phyloP scores from a whole-genome alignment of 2,329 filamentous ascomycete genomes.

The Alternaria angustiovoidea region DNA sequence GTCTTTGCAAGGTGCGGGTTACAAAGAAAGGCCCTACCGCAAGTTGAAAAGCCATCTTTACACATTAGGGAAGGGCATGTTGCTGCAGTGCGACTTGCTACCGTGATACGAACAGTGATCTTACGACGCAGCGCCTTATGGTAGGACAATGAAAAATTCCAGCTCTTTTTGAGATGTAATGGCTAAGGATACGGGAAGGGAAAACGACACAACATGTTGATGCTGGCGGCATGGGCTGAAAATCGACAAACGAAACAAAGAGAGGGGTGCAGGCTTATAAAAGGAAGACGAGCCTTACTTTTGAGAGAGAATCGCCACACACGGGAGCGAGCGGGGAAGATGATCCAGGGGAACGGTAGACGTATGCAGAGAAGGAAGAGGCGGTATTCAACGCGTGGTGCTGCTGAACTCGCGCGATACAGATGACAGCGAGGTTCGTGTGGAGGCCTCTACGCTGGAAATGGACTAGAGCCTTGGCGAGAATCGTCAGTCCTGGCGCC shows the following conservation, averaged over 20 bases:
- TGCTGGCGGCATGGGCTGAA: conserved; percentile 16
- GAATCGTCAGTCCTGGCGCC: conserved; percentile 22
- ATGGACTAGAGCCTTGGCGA: conserved; percentile 34
- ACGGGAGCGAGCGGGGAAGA: conserved; percentile 40
- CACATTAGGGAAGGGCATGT: conserved; percentile 41
- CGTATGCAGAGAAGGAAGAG: conserved; percentile 35
- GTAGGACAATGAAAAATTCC: conserved; percentile 27
- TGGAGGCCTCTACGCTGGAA: conserved; percentile 27
- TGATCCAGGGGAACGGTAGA: conserved; percentile 32
- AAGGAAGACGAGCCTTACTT: conserved; percentile 39
- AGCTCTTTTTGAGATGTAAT: conserved; percentile 13
- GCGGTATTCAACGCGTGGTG: conserved; percentile 29
- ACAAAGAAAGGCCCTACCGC: conserved; percentile 31
- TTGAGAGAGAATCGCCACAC: conserved; percentile 30
- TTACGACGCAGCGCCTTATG: conserved; percentile 35
- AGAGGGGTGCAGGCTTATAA: conserved; percentile 1
- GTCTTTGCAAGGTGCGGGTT: conserved; percentile 43
- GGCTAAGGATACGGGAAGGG: neutral
- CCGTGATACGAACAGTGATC: conserved; percentile 41
- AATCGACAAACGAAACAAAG: conserved; percentile 20
- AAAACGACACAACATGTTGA: conserved; percentile 6
- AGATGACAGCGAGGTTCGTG: conserved; percentile 41
- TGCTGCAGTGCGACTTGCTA: conserved; percentile 47
- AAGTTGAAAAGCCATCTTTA: conserved; percentile 38
- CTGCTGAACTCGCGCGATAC: conserved; percentile 34